These are phyloP conservation scores for Stephanodiscus minutulus DNA, from an alignment of 108 stramenopile species.

Conservation along the genomic window DNA sequence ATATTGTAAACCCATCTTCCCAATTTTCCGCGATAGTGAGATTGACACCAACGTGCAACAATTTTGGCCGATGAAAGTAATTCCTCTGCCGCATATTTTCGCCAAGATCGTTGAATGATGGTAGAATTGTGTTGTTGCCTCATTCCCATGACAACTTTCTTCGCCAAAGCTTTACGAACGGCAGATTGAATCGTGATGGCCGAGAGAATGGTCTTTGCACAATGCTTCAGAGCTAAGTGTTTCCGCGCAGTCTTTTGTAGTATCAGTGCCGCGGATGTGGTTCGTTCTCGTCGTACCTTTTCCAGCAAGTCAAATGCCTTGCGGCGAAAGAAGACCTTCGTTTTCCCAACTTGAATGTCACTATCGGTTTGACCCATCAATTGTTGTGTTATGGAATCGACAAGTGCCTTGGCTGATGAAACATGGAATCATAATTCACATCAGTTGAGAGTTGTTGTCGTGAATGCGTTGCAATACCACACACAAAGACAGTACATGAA, in stretches of 20 bases:
- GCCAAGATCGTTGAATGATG: conserved; percentile 37
- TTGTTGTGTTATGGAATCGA: conserved; percentile 28
- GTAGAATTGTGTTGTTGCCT: conserved; percentile 21
- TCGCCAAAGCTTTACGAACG: conserved; percentile 12
- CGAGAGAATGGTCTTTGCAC: conserved; percentile 2
- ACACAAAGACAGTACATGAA: no score
- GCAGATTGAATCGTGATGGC: conserved; percentile 34
- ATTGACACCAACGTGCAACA: conserved; percentile 40
- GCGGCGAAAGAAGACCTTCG: conserved; percentile 87
- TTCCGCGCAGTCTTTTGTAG: conserved; percentile 33
- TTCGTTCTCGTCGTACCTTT: conserved; percentile 53
- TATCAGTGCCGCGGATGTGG: conserved; percentile 15
- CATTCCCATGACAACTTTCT: conserved; percentile 3
- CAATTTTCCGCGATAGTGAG: conserved; percentile 16
- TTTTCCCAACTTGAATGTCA: conserved; percentile 87
- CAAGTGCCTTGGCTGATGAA: conserved; percentile 20
- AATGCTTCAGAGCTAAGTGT: conserved; percentile 10
- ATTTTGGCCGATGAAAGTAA: conserved; percentile 7
- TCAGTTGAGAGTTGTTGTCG: background rate
- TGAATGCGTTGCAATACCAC: background rate
- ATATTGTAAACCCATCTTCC: conserved; percentile 13
- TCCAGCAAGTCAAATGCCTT: conserved; percentile 81
- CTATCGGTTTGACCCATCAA: conserved; percentile 41
- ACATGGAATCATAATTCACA: background rate
- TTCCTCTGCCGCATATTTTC: conserved; percentile 14